phyloP scores from a whole-genome alignment of 495 filamentous ascomycete genomes.

The Evernia prunastri region DNA sequence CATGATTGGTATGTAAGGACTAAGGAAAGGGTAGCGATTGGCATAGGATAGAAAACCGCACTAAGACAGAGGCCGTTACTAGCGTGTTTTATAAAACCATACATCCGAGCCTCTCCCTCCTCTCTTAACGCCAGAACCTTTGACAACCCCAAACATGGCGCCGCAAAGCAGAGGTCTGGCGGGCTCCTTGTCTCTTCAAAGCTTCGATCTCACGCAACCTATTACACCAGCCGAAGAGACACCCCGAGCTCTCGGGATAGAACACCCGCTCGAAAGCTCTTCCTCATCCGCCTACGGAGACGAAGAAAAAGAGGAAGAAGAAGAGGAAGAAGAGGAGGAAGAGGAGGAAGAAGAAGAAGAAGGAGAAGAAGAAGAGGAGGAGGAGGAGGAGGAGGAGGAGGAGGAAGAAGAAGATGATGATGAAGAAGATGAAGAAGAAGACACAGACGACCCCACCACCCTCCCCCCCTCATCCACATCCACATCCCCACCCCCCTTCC shows the following conservation, averaged over 20 bases:
- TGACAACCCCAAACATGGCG: neutral
- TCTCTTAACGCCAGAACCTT: neutral
- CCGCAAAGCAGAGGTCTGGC: slow-evolving; percentile 7
- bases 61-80: neutral
- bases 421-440: too few relatives aligned
- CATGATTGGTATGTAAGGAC: neutral
- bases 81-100: neutral
- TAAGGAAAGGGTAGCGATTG: neutral
- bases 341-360: slow-evolving; percentile 6
- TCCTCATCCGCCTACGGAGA: slow-evolving; percentile 14
- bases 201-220: slow-evolving; percentile 2
- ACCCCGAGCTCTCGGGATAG: slow-evolving; percentile 7
- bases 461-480: too few relatives aligned
- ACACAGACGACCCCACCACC: too few relatives aligned
- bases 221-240: slow-evolving; percentile 12
- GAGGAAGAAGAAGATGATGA: slow-evolving; percentile 12
- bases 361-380: neutral
- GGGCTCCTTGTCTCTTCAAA: slow-evolving; percentile 7
- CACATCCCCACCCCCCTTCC: slow-evolving; percentile 19
- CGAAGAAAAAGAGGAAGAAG: slow-evolving; percentile 11
- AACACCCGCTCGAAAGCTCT: slow-evolving; percentile 13
- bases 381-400: slow-evolving; percentile 10
- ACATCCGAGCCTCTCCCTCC: neutral
- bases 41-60: neutral
- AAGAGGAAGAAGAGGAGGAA: slow-evolving; percentile 5